These are phyloP conservation scores for Phytophthora podocarpi DNA, from an alignment of 352 stramenopile genomes.

Conservation along the genomic window DNA sequence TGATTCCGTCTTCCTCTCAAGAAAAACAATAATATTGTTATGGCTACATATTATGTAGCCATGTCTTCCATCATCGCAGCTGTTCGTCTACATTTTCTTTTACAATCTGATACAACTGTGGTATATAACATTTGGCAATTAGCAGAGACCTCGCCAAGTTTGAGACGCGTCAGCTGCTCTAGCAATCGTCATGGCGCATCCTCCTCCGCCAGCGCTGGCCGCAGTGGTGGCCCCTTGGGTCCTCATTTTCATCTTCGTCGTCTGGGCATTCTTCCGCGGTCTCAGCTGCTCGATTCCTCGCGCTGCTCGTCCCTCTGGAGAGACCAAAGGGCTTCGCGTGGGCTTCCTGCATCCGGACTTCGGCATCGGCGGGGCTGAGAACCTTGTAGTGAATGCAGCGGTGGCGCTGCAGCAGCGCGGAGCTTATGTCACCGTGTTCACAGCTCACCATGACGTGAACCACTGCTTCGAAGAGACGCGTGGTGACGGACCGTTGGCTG, in stretches of 20 bases:
- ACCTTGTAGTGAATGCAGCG: slow-evolving; percentile 92
- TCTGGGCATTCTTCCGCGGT: slow-evolving; percentile 33
- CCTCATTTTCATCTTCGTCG: slow-evolving; percentile 26
- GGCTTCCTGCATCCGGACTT: slow-evolving; percentile 99
- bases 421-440: slow-evolving; percentile 93
- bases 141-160: background rate
- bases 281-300: slow-evolving; percentile 32
- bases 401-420: slow-evolving; percentile 86
- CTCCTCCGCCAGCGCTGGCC: slow-evolving; percentile 14
- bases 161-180: slow-evolving; percentile 15
- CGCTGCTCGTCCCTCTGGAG: slow-evolving; percentile 1
- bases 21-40: background rate
- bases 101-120: slow-evolving; percentile 13
- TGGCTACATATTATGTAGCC: background rate
- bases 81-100: slow-evolving; percentile 12
- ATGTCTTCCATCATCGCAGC: background rate
- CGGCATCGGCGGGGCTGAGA: slow-evolving; percentile 97
- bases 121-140: slow-evolving; percentile 14
- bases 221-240: slow-evolving; percentile 20
- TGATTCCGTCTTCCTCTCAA: slow-evolving; percentile 29
- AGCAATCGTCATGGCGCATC: slow-evolving; percentile 19
- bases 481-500: slow-evolving; percentile 73
- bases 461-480: slow-evolving; percentile 96
- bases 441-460: slow-evolving; percentile 93
- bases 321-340: slow-evolving; percentile 54